These are phyloP conservation scores for Colletotrichum higginsianum DNA, from an alignment of 2,329 filamentous ascomycete species.

Conservation along the genomic window DNA sequence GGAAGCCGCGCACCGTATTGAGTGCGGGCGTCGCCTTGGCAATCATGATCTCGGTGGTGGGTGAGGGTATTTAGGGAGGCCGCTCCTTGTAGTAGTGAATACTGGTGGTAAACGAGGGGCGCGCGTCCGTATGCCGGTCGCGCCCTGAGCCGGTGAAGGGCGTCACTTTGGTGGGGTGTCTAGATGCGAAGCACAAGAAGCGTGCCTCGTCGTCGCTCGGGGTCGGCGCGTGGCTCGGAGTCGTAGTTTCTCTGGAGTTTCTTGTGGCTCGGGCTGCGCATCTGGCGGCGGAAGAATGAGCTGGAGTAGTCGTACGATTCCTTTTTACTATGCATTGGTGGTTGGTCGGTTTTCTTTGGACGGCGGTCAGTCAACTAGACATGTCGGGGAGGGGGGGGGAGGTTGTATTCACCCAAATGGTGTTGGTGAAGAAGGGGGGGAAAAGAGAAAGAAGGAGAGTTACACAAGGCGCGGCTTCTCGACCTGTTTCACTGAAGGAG, in stretches of 20 bases:
- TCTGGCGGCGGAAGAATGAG: constrained; percentile 71
- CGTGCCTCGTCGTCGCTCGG: constrained; percentile 71
- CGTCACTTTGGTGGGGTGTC: constrained; percentile 37
- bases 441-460: constrained; percentile 36
- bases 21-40: constrained; percentile 64
- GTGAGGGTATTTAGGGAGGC: constrained; percentile 10
- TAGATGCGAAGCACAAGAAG: constrained; percentile 45
- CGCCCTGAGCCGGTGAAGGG: constrained; percentile 31
- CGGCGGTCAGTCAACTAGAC: constrained; percentile 25
- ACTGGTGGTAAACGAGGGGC: constrained; percentile 49
- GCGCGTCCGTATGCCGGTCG: constrained; percentile 39
- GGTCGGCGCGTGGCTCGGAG: constrained; percentile 69
- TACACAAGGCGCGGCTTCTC: constrained; percentile 25
- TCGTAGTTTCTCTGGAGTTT: constrained; percentile 64
- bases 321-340: constrained; percentile 72
- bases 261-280: constrained; percentile 68
- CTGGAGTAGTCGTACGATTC: constrained; percentile 57
- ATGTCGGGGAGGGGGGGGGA: constrained; percentile 22
- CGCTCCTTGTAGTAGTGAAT: constrained; percentile 43
- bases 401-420: constrained; percentile 45
- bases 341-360: constrained; percentile 42
- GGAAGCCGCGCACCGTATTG: constrained; percentile 71
- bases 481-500: constrained; percentile 6
- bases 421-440: constrained; percentile 43
- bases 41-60: constrained; percentile 56